A percentile compares a stretch with the other conserved stretches of the same genome.
Evolutionary conservation across 2,329 filamentous ascomycete species (phyloP).

Genomic region (Hymenoscyphus fraxineus): DNA sequence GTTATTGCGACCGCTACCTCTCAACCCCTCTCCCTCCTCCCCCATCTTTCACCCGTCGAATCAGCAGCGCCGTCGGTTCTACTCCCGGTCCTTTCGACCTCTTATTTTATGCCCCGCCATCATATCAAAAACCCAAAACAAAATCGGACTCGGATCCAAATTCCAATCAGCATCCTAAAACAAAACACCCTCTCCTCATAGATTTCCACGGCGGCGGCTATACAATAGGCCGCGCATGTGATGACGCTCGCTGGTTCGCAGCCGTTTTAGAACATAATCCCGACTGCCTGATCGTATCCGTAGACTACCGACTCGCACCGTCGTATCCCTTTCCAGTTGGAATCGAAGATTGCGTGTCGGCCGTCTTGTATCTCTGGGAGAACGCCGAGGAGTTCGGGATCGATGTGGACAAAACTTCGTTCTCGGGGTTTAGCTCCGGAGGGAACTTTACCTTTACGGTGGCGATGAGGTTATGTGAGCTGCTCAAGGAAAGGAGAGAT

Average conservation of each 20-base stretch:
- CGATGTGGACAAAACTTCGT: constrained; percentile 34
- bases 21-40: constrained; percentile 18
- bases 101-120: constrained; percentile 21
- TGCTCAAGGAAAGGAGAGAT: constrained; percentile 8
- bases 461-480: constrained; percentile 15
- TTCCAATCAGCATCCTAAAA: neutral
- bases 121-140: constrained; percentile 3
- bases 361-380: constrained; percentile 38
- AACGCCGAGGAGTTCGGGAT: constrained; percentile 21
- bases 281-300: constrained; percentile 50
- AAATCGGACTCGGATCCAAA: neutral
- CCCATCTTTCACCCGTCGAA: constrained; percentile 14
- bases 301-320: constrained; percentile 63
- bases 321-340: constrained; percentile 58
- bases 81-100: constrained; percentile 18
- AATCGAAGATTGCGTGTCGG: constrained; percentile 52
- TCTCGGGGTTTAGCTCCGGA: constrained; percentile 47
- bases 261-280: constrained; percentile 46
- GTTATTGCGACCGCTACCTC: constrained; percentile 22
- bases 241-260: constrained; percentile 57
- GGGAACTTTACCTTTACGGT: constrained; percentile 29
- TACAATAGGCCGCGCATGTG: constrained; percentile 53
- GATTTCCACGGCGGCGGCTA: constrained; percentile 66
- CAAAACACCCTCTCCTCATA: constrained; percentile 46
- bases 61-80: constrained; percentile 16